Evolutionary conservation across 2,329 filamentous ascomycete species (phyloP).

Genomic region (Exserohilum turcica): DNA sequence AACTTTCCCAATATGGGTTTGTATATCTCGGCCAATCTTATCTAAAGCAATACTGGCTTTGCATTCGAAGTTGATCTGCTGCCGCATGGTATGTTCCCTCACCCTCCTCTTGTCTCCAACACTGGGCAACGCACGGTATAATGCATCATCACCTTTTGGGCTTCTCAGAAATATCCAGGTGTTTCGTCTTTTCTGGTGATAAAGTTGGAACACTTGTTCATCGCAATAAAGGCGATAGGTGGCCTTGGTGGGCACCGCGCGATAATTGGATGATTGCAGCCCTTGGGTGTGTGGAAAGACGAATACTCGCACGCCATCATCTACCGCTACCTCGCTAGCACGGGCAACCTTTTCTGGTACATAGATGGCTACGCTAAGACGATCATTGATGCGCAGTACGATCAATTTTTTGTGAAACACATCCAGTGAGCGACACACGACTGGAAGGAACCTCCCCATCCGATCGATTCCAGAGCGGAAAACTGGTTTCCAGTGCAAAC

Average conservation of each 20-base stretch:
- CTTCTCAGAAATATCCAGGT: conserved; percentile 48
- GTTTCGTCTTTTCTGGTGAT: conserved; percentile 42
- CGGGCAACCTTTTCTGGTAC: conserved; percentile 44
- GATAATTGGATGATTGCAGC: conserved; percentile 37
- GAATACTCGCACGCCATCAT: conserved; percentile 45
- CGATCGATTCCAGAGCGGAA: conserved; percentile 44
- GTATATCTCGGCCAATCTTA: conserved; percentile 48
- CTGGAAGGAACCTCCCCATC: conserved; percentile 46
- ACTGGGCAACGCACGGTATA: conserved; percentile 33
- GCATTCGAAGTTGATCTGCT: conserved; percentile 39
- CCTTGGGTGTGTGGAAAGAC: conserved; percentile 50
- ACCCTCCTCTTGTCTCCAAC: conserved; percentile 28
- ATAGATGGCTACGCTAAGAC: conserved; percentile 50
- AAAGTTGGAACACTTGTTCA: conserved; percentile 47
- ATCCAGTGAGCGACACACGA: conserved; percentile 36
- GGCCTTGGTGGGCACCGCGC: conserved; percentile 46
- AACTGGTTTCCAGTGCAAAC: conserved; percentile 49
- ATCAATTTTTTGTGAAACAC: conserved; percentile 51
- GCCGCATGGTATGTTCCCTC: conserved; percentile 33
- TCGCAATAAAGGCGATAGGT: conserved; percentile 50
- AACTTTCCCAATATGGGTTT: conserved; percentile 48
- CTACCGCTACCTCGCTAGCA: conserved; percentile 44
- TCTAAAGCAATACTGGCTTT: conserved; percentile 47
- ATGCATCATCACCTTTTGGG: conserved; percentile 38
- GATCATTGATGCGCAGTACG: conserved; percentile 44